phyloP scores from a whole-genome alignment of 1,139 yeast species.

The Lodderomyces parapsilosis region DNA sequence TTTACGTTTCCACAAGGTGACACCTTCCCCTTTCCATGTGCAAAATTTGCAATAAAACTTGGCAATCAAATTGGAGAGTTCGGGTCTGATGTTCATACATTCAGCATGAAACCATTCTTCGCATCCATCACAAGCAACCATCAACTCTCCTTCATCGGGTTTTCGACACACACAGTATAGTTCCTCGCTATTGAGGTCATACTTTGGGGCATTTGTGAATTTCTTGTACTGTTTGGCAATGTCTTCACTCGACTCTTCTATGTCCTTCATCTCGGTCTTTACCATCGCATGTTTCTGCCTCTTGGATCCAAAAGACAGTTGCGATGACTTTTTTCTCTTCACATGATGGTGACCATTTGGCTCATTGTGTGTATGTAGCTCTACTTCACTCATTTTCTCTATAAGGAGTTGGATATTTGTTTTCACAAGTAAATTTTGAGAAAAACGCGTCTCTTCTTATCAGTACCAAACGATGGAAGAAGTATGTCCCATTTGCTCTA shows the following conservation, averaged over 20 bases:
- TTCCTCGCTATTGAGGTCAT: slow-evolving; percentile 53
- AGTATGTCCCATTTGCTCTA: slow-evolving; percentile 39
- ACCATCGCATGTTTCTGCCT: not conserved
- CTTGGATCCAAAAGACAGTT: not conserved
- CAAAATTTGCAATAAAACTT: slow-evolving; percentile 79
- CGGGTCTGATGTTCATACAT: slow-evolving; percentile 64
- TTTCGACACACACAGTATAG: slow-evolving; percentile 77
- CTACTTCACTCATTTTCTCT: not conserved
- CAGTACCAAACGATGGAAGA: slow-evolving; percentile 3
- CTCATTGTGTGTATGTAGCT: not conserved
- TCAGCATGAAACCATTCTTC: slow-evolving; percentile 93
- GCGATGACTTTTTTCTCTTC: not conserved
- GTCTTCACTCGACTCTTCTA: slow-evolving; percentile 34
- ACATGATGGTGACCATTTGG: not conserved
- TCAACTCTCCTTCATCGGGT: slow-evolving; percentile 71
- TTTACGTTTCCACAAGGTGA: slow-evolving; percentile 69
- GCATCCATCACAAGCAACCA: slow-evolving; percentile 94
- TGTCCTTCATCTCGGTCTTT: not conserved
- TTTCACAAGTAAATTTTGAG: not conserved
- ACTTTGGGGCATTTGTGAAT: slow-evolving; percentile 44
- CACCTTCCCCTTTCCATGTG: slow-evolving; percentile 44
- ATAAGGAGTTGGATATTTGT: not conserved
- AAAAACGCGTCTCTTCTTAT: not conserved
- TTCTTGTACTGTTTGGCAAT: slow-evolving; percentile 46
- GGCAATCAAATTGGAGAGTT: slow-evolving; percentile 56